These are phyloP conservation scores for Triticum dicoccoides DNA, from an alignment of 176 grass and related monocot species.

Conservation along the genomic window DNA sequence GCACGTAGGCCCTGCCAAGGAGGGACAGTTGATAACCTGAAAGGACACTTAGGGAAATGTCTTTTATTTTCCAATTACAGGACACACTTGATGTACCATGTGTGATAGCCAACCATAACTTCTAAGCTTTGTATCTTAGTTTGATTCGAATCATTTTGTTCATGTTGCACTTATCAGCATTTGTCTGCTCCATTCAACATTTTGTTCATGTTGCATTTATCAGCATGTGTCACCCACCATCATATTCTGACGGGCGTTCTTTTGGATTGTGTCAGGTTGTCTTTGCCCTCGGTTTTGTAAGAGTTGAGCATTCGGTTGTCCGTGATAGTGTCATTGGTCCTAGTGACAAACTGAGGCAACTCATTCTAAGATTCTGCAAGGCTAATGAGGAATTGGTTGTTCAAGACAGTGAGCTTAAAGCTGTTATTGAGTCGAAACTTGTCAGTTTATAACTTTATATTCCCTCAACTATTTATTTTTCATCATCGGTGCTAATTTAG, in stretches of 20 bases:
- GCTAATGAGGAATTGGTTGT: background rate
- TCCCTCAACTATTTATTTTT: background rate
- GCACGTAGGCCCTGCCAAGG: no score
- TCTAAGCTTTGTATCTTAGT: background rate
- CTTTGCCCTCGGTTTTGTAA: slow-evolving; percentile 8
- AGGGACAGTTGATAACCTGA: no score
- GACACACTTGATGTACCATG: background rate
- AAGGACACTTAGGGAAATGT: background rate
- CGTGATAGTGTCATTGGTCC: background rate
- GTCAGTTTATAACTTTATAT: slow-evolving; percentile 15
- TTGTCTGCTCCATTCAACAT: background rate
- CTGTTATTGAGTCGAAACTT: background rate
- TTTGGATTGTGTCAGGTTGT: background rate
- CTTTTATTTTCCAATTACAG: background rate
- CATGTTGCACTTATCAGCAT: background rate
- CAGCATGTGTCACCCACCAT: background rate
- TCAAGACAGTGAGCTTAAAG: background rate
- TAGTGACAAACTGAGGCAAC: background rate
- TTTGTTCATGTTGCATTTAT: no score
- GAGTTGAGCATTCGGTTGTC: background rate
- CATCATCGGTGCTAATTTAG: background rate
- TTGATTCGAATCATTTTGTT: background rate
- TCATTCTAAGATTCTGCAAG: background rate
- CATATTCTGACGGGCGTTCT: background rate
- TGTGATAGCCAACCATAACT: background rate